Conservation (phyloP, 306 rosid genomes). For the Castanea crenata region DNA sequence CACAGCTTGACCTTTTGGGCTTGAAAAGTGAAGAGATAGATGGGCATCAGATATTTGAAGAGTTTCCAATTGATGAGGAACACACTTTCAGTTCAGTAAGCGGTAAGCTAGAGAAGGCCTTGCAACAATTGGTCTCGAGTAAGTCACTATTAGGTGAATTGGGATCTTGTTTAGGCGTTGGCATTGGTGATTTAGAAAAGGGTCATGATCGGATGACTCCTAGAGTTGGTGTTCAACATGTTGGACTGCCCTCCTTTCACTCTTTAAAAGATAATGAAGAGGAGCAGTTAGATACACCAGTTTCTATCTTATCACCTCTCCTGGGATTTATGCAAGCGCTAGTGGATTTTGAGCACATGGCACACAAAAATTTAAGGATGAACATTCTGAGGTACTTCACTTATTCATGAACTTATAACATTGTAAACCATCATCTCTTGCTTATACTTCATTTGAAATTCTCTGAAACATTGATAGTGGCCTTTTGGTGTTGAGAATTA, state of each 20-base stretch:
- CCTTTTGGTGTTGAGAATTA: background rate
- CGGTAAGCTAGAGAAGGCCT: conserved; percentile 47
- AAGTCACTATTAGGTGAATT: conserved; percentile 37
- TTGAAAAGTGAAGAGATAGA: conserved; percentile 47
- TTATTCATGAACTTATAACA: background rate
- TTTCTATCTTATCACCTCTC: conserved; percentile 24
- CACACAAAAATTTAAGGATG: conserved; percentile 39
- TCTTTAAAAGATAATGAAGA: conserved; percentile 12
- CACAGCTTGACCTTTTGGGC: conserved; percentile 33
- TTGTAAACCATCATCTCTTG: background rate
- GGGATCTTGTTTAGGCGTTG: conserved; percentile 35
- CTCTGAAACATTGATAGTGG: background rate
- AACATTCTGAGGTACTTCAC: conserved; percentile 47
- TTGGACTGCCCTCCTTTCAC: background rate
- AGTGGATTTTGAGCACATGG: conserved; percentile 44
- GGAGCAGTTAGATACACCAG: conserved; percentile 12
- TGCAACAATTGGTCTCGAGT: conserved; percentile 48
- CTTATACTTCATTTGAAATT: background rate
- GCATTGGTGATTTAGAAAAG: conserved; percentile 6
- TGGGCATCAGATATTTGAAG: conserved; percentile 38
- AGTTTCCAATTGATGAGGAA: conserved; percentile 41
- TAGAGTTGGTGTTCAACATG: background rate
- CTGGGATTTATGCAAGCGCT: conserved; percentile 34
- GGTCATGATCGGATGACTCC: conserved; percentile 13
- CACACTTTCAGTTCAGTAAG: conserved; percentile 36